These are phyloP conservation scores for Crithidia thermophila DNA, from an alignment of 208 protist species.

Conservation along the genomic window DNA sequence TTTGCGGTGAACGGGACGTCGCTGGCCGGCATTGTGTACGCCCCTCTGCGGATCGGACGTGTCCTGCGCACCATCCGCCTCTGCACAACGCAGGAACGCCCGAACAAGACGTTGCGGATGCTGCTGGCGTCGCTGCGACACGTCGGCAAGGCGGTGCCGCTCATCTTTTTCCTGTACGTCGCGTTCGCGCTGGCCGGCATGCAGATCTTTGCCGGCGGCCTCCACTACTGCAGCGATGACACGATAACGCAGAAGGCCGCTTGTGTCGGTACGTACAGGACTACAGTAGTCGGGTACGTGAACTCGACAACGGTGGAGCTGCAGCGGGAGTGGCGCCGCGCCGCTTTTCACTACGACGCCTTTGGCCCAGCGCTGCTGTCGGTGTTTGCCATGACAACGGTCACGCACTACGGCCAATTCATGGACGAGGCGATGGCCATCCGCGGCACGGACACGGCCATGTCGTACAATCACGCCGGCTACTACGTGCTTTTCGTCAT, in stretches of 20 bases:
- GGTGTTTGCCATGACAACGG: constrained; percentile 47
- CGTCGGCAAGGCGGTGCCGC: constrained; percentile 20
- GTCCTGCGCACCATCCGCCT: constrained; percentile 51
- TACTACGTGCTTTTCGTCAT: constrained; percentile 53
- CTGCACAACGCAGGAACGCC: constrained; percentile 40
- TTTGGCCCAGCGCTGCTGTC: constrained; percentile 62
- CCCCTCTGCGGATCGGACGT: constrained; percentile 39
- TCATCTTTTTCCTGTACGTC: constrained; percentile 42
- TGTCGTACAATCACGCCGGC: constrained; percentile 27
- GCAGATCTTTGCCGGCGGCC: constrained; percentile 52
- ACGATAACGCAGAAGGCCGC: neutral
- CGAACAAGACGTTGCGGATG: constrained; percentile 33
- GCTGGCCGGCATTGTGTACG: constrained; percentile 47
- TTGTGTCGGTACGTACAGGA: constrained; percentile 31
- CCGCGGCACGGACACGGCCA: neutral
- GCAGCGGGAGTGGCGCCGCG: constrained; percentile 24
- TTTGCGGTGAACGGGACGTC: constrained; percentile 42
- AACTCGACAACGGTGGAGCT: neutral
- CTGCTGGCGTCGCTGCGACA: constrained; percentile 28
- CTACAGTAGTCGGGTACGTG: constrained; percentile 15
- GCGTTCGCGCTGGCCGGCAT: constrained; percentile 52
- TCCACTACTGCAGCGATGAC: constrained; percentile 51
- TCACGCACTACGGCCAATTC: constrained; percentile 55
- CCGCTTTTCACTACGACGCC: constrained; percentile 52
- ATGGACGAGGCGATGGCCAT: constrained; percentile 59